These are phyloP conservation scores for Phytophthora capsici DNA, from an alignment of 352 stramenopile species.

Conservation along the genomic window DNA sequence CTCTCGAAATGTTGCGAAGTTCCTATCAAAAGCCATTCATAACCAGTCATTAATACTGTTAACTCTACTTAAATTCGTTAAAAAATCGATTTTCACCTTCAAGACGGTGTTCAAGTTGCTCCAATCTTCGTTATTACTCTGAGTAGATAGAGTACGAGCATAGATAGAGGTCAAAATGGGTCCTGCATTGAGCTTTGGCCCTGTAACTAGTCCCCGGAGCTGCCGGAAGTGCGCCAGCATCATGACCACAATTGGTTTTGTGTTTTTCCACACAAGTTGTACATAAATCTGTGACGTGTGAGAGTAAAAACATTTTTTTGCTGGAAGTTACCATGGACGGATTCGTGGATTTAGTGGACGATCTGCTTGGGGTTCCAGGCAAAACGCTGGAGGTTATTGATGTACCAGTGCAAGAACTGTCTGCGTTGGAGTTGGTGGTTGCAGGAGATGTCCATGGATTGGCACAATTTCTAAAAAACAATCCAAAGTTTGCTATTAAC, in stretches of 20 bases:
- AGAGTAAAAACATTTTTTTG: not conserved
- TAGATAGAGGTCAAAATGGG: not conserved
- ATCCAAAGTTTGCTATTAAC: slow-evolving; percentile 44
- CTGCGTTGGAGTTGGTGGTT: slow-evolving; percentile 39
- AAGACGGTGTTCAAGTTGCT: slow-evolving; percentile 67
- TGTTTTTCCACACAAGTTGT: not conserved
- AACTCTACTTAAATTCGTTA: slow-evolving; percentile 3
- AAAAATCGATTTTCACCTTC: slow-evolving; percentile 48
- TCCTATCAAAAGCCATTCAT: slow-evolving; percentile 41
- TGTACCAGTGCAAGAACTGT: not conserved
- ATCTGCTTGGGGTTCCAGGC: slow-evolving; percentile 39
- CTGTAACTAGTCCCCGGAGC: slow-evolving; percentile 1
- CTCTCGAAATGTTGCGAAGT: slow-evolving; percentile 61
- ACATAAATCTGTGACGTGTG: slow-evolving; percentile 12
- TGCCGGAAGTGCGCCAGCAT: slow-evolving; percentile 29
- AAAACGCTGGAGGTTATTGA: not conserved
- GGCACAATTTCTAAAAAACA: slow-evolving; percentile 20
- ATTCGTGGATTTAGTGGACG: slow-evolving; percentile 52
- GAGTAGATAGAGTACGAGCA: slow-evolving; percentile 15
- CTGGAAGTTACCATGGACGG: slow-evolving; percentile 23
- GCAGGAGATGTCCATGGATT: slow-evolving; percentile 40
- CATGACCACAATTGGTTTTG: slow-evolving; percentile 20
- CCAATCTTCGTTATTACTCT: slow-evolving; percentile 42
- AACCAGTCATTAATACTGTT: slow-evolving; percentile 1
- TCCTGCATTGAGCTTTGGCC: slow-evolving; percentile 4